Evolutionary conservation across 306 rosid species (phyloP).

Genomic region (Gastrolobium villosum): DNA sequence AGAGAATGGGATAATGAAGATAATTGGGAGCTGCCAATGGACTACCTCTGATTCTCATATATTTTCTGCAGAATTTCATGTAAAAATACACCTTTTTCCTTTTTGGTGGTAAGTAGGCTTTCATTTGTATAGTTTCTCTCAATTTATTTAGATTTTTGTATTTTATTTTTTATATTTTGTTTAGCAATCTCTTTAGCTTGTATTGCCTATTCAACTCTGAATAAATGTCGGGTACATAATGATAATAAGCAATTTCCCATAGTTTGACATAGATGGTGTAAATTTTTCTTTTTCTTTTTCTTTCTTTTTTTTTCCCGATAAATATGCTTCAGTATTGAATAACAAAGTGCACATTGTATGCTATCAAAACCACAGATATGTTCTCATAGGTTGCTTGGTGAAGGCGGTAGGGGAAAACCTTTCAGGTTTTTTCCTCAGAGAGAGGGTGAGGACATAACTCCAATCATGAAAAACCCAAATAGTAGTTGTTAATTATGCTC

Average conservation of each 20-base stretch:
- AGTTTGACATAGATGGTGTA: neutral
- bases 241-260: neutral
- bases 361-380: too few species aligned
- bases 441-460: too few species aligned
- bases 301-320: neutral
- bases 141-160: neutral
- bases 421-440: too few species aligned
- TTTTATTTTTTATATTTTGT: neutral
- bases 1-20: conserved; percentile 65
- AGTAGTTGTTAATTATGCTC: too few species aligned
- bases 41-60: conserved; percentile 64
- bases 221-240: conserved; percentile 17
- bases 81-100: neutral
- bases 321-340: neutral
- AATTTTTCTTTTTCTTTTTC: neutral
- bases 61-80: conserved; percentile 24
- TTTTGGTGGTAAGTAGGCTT: conserved; percentile 7
- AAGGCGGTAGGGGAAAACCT: too few species aligned
- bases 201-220: conserved; percentile 5
- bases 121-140: conserved; percentile 40
- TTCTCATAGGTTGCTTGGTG: too few species aligned
- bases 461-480: too few species aligned
- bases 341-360: neutral
- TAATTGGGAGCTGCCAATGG: conserved; percentile 94
- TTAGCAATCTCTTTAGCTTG: neutral